Percentiles rank a stretch among this genome's conserved stretches.
These are phyloP conservation scores for Malassezia obtusa DNA, from an alignment of 1,284 basidiomycete genomes.

Conservation along the genomic window DNA sequence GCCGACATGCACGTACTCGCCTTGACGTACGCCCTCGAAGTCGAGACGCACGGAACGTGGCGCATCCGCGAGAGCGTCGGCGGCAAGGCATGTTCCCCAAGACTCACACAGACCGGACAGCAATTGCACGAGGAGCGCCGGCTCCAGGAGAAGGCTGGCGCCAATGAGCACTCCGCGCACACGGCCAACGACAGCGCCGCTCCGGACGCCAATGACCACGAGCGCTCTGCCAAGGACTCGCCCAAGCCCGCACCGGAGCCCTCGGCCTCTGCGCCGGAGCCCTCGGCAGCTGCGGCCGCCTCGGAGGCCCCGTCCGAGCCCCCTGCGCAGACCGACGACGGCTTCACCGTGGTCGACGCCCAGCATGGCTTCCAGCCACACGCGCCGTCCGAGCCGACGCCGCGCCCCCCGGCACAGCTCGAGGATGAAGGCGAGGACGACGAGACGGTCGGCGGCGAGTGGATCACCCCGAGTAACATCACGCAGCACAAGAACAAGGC, in stretches of 20 bases:
- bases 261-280: background rate
- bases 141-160: slow-evolving; percentile 5
- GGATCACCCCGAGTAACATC: slow-evolving; percentile 91
- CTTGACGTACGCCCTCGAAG: slow-evolving; percentile 69
- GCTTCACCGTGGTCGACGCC: slow-evolving; percentile 4
- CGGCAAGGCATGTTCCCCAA: slow-evolving; percentile 16
- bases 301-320: too few species aligned
- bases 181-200: background rate
- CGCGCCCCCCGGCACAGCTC: background rate
- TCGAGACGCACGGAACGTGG: slow-evolving; percentile 53
- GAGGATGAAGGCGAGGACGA: slow-evolving; percentile 20
- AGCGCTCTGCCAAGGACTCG: too few species aligned
- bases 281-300: too few species aligned
- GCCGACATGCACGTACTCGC: slow-evolving; percentile 87
- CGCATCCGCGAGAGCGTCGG: slow-evolving; percentile 52
- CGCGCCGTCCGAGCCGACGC: background rate
- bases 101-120: slow-evolving; percentile 22
- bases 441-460: slow-evolving; percentile 54
- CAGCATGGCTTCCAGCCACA: background rate
- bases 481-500: slow-evolving; percentile 76
- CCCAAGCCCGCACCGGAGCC: background rate
- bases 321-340: too few species aligned
- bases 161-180: background rate
- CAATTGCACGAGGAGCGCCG: slow-evolving; percentile 22
- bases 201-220: too few species aligned